Conservation (phyloP, 78 protist genomes). For the Dictyostelium intermedium region DNA sequence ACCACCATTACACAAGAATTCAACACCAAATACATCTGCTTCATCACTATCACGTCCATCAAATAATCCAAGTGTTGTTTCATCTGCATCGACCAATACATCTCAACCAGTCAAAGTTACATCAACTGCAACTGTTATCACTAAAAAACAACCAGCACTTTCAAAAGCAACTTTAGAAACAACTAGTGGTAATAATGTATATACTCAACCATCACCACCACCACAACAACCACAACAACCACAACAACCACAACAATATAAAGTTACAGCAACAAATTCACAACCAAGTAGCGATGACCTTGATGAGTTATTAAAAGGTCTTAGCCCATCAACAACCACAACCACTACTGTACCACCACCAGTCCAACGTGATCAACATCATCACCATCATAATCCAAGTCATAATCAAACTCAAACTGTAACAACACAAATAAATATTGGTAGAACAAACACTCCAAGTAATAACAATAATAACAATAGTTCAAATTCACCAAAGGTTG, state of each 20-base stretch:
- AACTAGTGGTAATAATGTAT: not conserved
- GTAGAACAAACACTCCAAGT: not conserved
- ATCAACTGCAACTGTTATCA: slow-evolving; percentile 31
- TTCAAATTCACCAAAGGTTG: slow-evolving; percentile 7
- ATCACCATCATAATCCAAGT: not conserved
- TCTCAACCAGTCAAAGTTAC: not conserved
- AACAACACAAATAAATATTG: not conserved
- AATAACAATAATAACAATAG: not conserved
- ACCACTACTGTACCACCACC: not conserved
- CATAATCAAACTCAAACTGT: not conserved
- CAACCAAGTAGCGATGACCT: slow-evolving; percentile 45
- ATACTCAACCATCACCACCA: not conserved
- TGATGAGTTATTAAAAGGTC: slow-evolving; percentile 58
- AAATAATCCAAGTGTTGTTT: not conserved
- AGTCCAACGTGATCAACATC: not conserved
- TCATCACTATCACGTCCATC: slow-evolving; percentile 13
- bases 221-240: not conserved
- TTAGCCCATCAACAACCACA: not conserved
- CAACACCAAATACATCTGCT: not conserved
- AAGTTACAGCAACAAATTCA: slow-evolving; percentile 3
- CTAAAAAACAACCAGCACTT: slow-evolving; percentile 13
- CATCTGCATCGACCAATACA: not conserved
- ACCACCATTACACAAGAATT: not conserved
- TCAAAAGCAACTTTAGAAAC: slow-evolving; percentile 58
- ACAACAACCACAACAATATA: not conserved